Evolutionary conservation across 805 yeast genomes (phyloP).

Genomic region (Tetrapisispora namnaoensis): DNA sequence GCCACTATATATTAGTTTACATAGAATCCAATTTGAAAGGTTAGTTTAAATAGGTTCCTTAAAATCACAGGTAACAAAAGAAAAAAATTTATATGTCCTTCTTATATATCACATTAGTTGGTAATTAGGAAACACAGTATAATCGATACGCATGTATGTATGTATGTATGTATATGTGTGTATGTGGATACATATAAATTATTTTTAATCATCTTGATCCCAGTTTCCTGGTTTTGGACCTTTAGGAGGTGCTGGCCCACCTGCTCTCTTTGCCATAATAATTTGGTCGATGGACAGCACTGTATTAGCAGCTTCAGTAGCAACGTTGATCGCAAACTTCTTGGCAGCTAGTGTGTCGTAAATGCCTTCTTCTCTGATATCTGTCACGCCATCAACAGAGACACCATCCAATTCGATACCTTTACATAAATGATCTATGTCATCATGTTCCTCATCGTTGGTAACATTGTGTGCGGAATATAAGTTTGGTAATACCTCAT

Average conservation of each 20-base stretch:
- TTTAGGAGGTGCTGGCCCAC: slow-evolving; percentile 87
- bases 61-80: too few relatives aligned
- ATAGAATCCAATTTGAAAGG: too few relatives aligned
- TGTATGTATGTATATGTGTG: background rate
- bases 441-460: slow-evolving; percentile 12
- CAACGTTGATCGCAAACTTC: slow-evolving; percentile 79
- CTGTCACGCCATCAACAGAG: slow-evolving; percentile 54
- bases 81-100: too few relatives aligned
- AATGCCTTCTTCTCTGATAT: slow-evolving; percentile 59
- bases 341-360: slow-evolving; percentile 75
- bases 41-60: too few relatives aligned
- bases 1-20: too few relatives aligned
- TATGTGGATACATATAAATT: background rate
- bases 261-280: slow-evolving; percentile 98
- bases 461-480: slow-evolving; percentile 70
- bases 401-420: slow-evolving; percentile 81
- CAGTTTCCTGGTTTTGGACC: slow-evolving; percentile 88
- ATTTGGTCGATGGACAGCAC: slow-evolving; percentile 78
- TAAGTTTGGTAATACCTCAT: slow-evolving; percentile 79
- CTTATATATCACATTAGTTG: too few relatives aligned
- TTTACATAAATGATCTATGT: slow-evolving; percentile 28
- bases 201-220: slow-evolving; percentile 79
- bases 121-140: too few relatives aligned
- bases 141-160: too few relatives aligned
- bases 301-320: slow-evolving; percentile 91